Percentiles rank a stretch among this genome's conserved stretches.
These are phyloP conservation scores for Solanum hybrid DNA, from an alignment of 305 asterid genomes.

Conservation along the genomic window DNA sequence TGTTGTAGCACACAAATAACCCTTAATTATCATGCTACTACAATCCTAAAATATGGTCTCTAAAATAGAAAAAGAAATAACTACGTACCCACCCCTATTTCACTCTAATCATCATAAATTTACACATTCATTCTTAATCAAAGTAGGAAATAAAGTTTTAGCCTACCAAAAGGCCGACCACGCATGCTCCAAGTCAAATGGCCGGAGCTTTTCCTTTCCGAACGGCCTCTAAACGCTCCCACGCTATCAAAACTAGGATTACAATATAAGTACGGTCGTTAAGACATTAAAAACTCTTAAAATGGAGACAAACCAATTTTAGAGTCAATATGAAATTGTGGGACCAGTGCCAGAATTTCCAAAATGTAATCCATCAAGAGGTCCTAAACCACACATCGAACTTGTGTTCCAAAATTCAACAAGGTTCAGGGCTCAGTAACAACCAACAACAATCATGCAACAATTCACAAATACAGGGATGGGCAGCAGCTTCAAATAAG, in stretches of 20 bases:
- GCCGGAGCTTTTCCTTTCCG: neutral
- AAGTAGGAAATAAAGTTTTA: too few relatives aligned
- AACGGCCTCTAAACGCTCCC: neutral
- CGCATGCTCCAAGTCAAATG: neutral
- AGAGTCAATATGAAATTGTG: neutral
- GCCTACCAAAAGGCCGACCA: neutral
- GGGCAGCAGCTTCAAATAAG: neutral
- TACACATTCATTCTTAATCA: too few relatives aligned
- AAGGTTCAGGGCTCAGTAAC: too few relatives aligned
- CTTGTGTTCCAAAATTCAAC: neutral
- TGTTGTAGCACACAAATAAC: neutral
- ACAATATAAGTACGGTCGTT: too few relatives aligned
- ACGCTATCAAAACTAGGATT: neutral
- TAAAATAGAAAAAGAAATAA: too few relatives aligned
- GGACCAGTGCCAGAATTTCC: neutral
- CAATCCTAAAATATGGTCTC: neutral
- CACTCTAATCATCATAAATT: neutral
- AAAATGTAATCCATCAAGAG: neutral
- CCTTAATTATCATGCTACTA: neutral
- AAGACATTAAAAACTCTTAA: neutral
- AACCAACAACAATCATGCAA: neutral
- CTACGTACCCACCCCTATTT: neutral
- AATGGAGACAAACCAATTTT: neutral
- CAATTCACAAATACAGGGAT: neutral
- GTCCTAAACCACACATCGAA: neutral